A percentile compares a stretch with the other conserved stretches of the same genome.
phyloP scores from a whole-genome alignment of 345 rosid species.

The Streptanthus diversifolius region DNA sequence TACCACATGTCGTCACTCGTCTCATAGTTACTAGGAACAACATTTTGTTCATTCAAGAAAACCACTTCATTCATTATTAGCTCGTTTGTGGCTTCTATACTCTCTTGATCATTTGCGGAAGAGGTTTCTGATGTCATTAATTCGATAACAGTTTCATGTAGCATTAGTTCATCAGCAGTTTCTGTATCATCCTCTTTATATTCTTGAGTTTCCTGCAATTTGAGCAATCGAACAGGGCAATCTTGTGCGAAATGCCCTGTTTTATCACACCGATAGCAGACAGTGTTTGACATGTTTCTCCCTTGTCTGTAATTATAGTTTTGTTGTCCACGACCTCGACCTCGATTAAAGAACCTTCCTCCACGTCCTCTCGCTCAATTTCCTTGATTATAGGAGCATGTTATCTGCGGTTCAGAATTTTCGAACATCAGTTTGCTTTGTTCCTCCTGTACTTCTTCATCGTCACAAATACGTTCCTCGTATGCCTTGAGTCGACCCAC shows the following conservation, averaged over 20 bases:
- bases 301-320: not conserved
- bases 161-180: not conserved
- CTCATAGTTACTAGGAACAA: no score
- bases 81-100: no score
- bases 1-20: no score
- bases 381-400: rapidly evolving
- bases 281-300: not conserved
- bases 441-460: not conserved
- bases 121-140: no score
- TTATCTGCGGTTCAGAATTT: not conserved
- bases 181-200: not conserved
- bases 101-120: no score
- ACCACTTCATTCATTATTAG: not conserved
- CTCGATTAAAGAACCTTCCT: not conserved
- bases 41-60: no score
- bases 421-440: not conserved
- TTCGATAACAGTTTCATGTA: no score
- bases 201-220: not conserved
- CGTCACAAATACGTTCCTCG: no score
- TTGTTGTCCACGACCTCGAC: not conserved
- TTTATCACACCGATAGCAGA: not conserved
- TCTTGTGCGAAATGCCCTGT: not conserved
- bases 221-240: not conserved
- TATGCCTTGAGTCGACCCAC: not conserved
- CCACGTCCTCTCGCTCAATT: not conserved